Percentiles rank a stretch among this genome's conserved stretches.
These are phyloP conservation scores for Blastobotrys serpentis DNA, from an alignment of 1,139 yeast species.

Conservation along the genomic window DNA sequence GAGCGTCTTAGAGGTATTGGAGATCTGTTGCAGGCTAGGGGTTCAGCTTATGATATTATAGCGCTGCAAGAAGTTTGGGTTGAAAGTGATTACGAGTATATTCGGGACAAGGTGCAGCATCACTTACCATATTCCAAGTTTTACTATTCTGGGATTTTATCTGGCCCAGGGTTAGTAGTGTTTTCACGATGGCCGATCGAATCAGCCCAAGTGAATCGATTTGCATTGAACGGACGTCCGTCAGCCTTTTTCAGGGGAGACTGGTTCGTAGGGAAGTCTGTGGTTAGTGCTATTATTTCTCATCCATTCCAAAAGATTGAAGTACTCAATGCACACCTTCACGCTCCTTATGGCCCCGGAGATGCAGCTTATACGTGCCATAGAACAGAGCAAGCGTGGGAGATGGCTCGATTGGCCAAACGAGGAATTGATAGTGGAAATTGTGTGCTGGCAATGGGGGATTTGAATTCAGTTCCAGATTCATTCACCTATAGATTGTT, in stretches of 20 bases:
- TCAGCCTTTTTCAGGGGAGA: constrained; percentile 94
- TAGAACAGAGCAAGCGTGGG: constrained; percentile 96
- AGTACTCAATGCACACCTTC: constrained; percentile 89
- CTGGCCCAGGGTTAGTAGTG: constrained; percentile 93
- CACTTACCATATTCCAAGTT: constrained; percentile 64
- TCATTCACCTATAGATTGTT: constrained; percentile 77
- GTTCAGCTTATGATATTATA: constrained; percentile 68
- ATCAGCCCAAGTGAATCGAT: constrained; percentile 73
- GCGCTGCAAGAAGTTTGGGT: constrained; percentile 96
- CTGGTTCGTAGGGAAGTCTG: constrained; percentile 94
- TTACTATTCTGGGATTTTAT: constrained; percentile 77
- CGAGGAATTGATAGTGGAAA: constrained; percentile 71
- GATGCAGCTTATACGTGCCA: constrained; percentile 91
- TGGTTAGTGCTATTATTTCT: constrained; percentile 69
- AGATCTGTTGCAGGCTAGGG: constrained; percentile 50
- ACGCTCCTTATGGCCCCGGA: constrained; percentile 91
- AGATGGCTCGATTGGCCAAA: constrained; percentile 66
- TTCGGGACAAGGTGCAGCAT: constrained; percentile 47
- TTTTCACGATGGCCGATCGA: constrained; percentile 81
- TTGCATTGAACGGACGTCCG: constrained; percentile 92
- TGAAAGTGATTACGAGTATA: constrained; percentile 71
- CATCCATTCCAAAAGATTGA: constrained; percentile 66
- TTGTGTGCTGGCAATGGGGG: constrained; percentile 88
- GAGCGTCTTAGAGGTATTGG: constrained; percentile 75
- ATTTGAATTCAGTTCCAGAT: constrained; percentile 84